Percentiles rank a stretch among this genome's conserved stretches.
phyloP scores from a whole-genome alignment of 805 yeast species.

The Alloascoidea africana region DNA sequence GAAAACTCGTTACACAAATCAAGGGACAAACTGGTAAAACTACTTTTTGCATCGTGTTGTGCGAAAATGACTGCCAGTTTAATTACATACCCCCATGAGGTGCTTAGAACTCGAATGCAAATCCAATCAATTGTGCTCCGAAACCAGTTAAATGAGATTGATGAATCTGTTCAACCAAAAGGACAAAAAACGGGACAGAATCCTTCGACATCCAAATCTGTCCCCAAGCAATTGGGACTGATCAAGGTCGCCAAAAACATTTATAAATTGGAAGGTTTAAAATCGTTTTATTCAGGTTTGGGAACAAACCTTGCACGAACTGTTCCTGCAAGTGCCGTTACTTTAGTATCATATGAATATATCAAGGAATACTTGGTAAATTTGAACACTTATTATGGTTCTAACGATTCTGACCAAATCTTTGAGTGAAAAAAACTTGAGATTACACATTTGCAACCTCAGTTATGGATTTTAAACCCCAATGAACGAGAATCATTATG shows the following conservation, averaged over 20 bases:
- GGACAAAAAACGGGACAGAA: constrained; percentile 13
- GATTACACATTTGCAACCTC: too few species aligned
- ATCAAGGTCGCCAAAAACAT: constrained; percentile 22
- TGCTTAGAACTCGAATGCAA: constrained; percentile 83
- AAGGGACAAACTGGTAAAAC: constrained; percentile 19
- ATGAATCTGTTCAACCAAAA: constrained; percentile 8
- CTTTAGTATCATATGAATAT: constrained; percentile 74
- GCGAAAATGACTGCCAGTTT: constrained; percentile 84
- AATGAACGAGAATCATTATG: too few species aligned
- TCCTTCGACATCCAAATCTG: constrained; percentile 12
- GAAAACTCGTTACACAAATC: constrained; percentile 8
- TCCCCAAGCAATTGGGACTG: constrained; percentile 14
- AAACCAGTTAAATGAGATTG: too few species aligned
- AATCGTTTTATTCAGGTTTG: constrained; percentile 84
- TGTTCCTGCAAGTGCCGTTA: constrained; percentile 91
- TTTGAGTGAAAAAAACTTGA: too few species aligned
- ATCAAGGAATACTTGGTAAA: neutral
- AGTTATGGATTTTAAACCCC: too few species aligned
- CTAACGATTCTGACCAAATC: too few species aligned
- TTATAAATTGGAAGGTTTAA: constrained; percentile 51
- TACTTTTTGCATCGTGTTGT: constrained; percentile 54
- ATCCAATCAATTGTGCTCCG: constrained; percentile 25
- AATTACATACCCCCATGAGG: constrained; percentile 91
- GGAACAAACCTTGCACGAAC: constrained; percentile 77
- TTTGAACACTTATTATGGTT: too few species aligned